phyloP scores from a whole-genome alignment of 2,329 filamentous ascomycete species.

The Aspergillus niger region DNA sequence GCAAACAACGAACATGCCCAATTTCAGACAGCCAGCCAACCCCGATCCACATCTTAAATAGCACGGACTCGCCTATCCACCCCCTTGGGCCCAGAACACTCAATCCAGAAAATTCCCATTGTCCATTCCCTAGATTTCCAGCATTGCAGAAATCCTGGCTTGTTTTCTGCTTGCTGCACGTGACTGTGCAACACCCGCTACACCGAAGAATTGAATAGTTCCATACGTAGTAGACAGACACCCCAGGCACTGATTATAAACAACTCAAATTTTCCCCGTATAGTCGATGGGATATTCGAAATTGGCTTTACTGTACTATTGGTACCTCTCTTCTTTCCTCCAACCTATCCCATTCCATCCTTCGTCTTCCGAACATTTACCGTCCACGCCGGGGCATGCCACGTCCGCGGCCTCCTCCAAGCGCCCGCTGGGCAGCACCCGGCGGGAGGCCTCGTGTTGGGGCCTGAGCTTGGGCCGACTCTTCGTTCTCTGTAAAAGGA shows the following conservation, averaged over 20 bases:
- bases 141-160: not conserved
- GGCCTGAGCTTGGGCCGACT: slow-evolving; percentile 80
- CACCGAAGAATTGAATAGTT: no score
- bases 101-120: not conserved
- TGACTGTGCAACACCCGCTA: not conserved
- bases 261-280: no score
- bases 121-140: not conserved
- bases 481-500: slow-evolving; percentile 72
- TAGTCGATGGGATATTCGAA: no score
- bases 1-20: not conserved
- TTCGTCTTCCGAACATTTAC: slow-evolving; percentile 20
- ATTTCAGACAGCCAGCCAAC: not conserved
- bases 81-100: not conserved
- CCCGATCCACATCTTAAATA: not conserved
- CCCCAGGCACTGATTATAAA: no score
- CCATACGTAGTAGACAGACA: not conserved
- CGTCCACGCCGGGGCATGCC: slow-evolving; percentile 69
- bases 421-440: slow-evolving; percentile 82
- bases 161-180: not conserved
- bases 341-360: slow-evolving; percentile 16
- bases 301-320: slow-evolving; percentile 11
- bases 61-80: not conserved
- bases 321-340: slow-evolving; percentile 12
- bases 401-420: slow-evolving; percentile 81
- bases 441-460: slow-evolving; percentile 74